Conservation (phyloP, 208 protist species). For the Phytomonas sp. region DNA sequence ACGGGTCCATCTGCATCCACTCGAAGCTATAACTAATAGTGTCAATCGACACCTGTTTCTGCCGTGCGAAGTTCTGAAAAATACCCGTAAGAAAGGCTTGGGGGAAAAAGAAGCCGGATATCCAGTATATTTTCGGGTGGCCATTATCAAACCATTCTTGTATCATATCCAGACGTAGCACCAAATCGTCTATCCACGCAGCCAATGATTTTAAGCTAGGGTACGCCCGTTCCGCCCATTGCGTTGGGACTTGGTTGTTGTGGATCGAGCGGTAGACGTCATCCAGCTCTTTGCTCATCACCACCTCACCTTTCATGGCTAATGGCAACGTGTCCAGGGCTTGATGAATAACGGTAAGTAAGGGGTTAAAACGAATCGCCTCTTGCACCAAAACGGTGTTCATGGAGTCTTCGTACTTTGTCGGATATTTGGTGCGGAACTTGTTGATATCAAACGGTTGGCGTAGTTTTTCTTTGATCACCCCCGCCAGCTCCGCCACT, state of each 20-base stretch:
- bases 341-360: constrained; percentile 76
- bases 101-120: constrained; percentile 97
- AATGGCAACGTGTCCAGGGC: constrained; percentile 80
- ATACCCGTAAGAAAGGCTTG: constrained; percentile 92
- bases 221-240: constrained; percentile 90
- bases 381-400: constrained; percentile 98
- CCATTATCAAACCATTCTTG: constrained; percentile 91
- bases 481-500: constrained; percentile 62
- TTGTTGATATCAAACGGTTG: constrained; percentile 79
- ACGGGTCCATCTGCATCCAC: constrained; percentile 46
- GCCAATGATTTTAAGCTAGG: constrained; percentile 92
- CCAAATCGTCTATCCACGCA: constrained; percentile 93
- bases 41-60: constrained; percentile 92
- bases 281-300: constrained; percentile 97
- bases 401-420: constrained; percentile 96
- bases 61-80: constrained; percentile 93
- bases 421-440: constrained; percentile 89
- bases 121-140: constrained; percentile 92
- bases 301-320: constrained; percentile 95
- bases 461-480: constrained; percentile 75
- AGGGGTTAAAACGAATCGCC: constrained; percentile 93
- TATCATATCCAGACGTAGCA: constrained; percentile 89
- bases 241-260: constrained; percentile 92
- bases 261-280: constrained; percentile 90
- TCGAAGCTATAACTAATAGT: constrained; percentile 91